A percentile compares a stretch with the other conserved stretches of the same genome.
Evolutionary conservation across 2,329 filamentous ascomycete genomes (phyloP).

Genomic region (Xenoacremonium recifei): DNA sequence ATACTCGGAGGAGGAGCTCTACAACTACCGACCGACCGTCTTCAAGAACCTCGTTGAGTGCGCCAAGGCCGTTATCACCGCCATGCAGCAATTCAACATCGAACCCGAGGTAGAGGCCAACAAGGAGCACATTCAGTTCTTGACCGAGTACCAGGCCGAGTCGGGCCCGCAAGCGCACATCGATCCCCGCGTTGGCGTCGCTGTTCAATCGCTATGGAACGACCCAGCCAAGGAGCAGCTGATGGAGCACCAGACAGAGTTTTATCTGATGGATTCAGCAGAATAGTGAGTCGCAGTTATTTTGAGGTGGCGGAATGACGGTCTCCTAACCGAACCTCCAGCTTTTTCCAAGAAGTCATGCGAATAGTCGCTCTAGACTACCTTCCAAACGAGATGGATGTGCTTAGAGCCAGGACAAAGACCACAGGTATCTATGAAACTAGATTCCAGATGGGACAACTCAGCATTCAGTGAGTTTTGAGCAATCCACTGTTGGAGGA

Average conservation of each 20-base stretch:
- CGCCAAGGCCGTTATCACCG: conserved; percentile 86
- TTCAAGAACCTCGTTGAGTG: conserved; percentile 99
- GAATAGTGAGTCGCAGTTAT: conserved; percentile 71
- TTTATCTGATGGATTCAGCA: conserved; percentile 98
- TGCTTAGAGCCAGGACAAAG: conserved; percentile 92
- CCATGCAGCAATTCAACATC: conserved; percentile 89
- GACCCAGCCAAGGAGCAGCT: conserved; percentile 80
- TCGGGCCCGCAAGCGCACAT: conserved; percentile 85
- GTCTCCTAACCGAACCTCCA: conserved; percentile 36
- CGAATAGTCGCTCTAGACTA: conserved; percentile 85
- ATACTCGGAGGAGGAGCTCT: conserved; percentile 90
- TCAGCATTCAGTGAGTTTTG: conserved; percentile 91
- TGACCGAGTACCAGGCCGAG: conserved; percentile 86
- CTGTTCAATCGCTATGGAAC: conserved; percentile 84
- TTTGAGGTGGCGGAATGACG: background rate
- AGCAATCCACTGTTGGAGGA: background rate
- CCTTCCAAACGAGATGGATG: conserved; percentile 90
- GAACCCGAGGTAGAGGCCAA: conserved; percentile 71
- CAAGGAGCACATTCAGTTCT: conserved; percentile 71
- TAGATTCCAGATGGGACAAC: conserved; percentile 94
- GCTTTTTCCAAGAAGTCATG: conserved; percentile 92
- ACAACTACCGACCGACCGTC: conserved; percentile 91
- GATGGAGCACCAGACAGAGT: conserved; percentile 94
- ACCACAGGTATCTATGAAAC: conserved; percentile 99
- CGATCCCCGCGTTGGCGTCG: conserved; percentile 76